Evolutionary conservation across 2,329 filamentous ascomycete species (phyloP).

Genomic region (Exophiala viscosa): DNA sequence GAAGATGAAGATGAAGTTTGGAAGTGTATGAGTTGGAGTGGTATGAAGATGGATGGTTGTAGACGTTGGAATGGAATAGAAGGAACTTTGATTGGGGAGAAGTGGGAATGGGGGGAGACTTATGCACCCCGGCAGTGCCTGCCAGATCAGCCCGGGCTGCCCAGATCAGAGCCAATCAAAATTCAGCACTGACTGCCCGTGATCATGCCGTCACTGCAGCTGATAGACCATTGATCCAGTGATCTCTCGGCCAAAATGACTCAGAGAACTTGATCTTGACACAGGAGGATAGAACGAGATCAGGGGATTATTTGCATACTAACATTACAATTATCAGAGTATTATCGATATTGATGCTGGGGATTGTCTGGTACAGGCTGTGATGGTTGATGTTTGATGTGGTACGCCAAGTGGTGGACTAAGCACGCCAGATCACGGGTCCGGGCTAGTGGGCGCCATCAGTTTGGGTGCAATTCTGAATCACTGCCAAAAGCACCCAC

Average conservation of each 20-base stretch:
- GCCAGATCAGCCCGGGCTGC: constrained; percentile 22
- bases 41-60: constrained; percentile 11
- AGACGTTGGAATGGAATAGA: constrained; percentile 14
- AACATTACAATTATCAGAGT: constrained; percentile 14
- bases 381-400: constrained; percentile 18
- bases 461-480: constrained; percentile 21
- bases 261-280: constrained; percentile 16
- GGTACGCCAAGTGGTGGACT: constrained; percentile 20
- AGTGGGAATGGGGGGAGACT: constrained; percentile 15
- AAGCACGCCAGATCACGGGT: constrained; percentile 10
- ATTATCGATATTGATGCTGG: constrained; percentile 4
- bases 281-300: not conserved
- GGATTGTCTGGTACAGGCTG: not conserved
- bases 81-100: constrained; percentile 18
- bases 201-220: not conserved
- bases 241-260: constrained; percentile 18
- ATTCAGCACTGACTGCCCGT: constrained; percentile 29
- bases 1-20: constrained; percentile 29
- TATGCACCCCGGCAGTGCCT: constrained; percentile 21
- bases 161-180: constrained; percentile 28
- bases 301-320: constrained; percentile 12
- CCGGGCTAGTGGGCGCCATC: not conserved
- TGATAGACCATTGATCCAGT: constrained; percentile 6
- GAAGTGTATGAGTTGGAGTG: constrained; percentile 9
- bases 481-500: constrained; percentile 17